Base-by-base conservation (phyloP, 2,329 filamentous ascomycete species). In the Stylonectria norvegica region DNA sequence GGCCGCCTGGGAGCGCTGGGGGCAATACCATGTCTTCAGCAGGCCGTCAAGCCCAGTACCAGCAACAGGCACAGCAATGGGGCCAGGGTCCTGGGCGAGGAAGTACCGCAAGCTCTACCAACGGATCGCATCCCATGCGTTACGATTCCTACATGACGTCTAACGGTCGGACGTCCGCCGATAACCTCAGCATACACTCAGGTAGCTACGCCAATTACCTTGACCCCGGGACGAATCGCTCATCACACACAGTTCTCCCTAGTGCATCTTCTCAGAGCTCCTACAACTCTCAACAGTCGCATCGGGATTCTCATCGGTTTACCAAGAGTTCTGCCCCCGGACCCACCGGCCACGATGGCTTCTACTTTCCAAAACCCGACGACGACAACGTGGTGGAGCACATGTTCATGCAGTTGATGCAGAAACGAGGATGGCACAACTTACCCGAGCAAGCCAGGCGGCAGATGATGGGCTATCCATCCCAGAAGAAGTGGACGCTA, bases 361-460 rank as follows among this genome's bases (percentile, higher is more conserved):
- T 81, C 52, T 66, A 81, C 48, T 78, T 93, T 36, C 77, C 81
- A 33, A 81, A 85, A 55, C 89, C 89, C 12, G 77, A 82, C 38
- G 86, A 94, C 62, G 89, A 94, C 59, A 79, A 82, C 43, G 70
- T 95, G 11, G 86, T 96, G 32, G 89, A 97, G 61, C 83, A 90
- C 59, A 87, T 95, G 72, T 97, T 97, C 59, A 74, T 90, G 57
- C 84, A 89, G 37, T 71, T 98, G 50, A 97, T 98, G 93, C 87
- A 95, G 59, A 96, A 96, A 69, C 81, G 93, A 68, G 93, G 91
- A 50, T 97, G 90, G 88, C 93, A 95, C 69, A 94, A 94, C 65
- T 72, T 98, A 50, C 93, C 93, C 5, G 93, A 98, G 60, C 89
- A 95, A 69, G 93, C 93, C 20, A 81, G 86, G 53, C 78, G 91